A percentile compares a stretch with the other conserved stretches of the same genome.
Conservation (phyloP, 345 rosid species). For the Hevea brasiliensis region DNA sequence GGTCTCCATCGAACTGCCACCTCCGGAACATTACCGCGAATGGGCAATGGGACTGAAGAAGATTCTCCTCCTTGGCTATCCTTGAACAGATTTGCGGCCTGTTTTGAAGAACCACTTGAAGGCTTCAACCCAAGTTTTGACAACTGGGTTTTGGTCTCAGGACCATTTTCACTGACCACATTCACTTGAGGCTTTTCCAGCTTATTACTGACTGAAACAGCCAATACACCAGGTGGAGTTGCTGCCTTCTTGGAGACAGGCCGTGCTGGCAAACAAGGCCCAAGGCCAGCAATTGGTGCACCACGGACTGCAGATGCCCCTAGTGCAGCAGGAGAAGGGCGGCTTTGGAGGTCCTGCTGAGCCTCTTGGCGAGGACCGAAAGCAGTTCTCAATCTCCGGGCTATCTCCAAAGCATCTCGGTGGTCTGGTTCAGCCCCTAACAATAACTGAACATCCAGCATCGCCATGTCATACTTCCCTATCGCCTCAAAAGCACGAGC, state of each 20-base stretch:
- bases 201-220: conserved; percentile 39
- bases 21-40: conserved; percentile 33
- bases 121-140: conserved; percentile 66
- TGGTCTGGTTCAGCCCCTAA: conserved; percentile 72
- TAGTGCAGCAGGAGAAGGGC: conserved; percentile 97
- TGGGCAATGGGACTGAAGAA: conserved; percentile 20
- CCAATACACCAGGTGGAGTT: conserved; percentile 41
- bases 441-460: conserved; percentile 74
- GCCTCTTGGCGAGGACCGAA: conserved; percentile 69
- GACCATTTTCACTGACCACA: conserved; percentile 51
- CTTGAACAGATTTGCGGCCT: conserved; percentile 22
- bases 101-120: conserved; percentile 46
- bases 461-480: conserved; percentile 76
- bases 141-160: conserved; percentile 45
- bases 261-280: conserved; percentile 88
- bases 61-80: conserved; percentile 36
- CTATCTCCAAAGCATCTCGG: conserved; percentile 74
- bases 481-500: conserved; percentile 84
- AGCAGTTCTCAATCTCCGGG: conserved; percentile 59
- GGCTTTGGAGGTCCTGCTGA: conserved; percentile 84
- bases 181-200: conserved; percentile 46
- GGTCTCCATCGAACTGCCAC: conserved; percentile 57
- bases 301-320: conserved; percentile 98
- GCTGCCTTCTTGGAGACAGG: conserved; percentile 61
- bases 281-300: conserved; percentile 83